These are phyloP conservation scores for Salvia hispanica DNA, from an alignment of 257 asterid genomes.

Conservation along the genomic window DNA sequence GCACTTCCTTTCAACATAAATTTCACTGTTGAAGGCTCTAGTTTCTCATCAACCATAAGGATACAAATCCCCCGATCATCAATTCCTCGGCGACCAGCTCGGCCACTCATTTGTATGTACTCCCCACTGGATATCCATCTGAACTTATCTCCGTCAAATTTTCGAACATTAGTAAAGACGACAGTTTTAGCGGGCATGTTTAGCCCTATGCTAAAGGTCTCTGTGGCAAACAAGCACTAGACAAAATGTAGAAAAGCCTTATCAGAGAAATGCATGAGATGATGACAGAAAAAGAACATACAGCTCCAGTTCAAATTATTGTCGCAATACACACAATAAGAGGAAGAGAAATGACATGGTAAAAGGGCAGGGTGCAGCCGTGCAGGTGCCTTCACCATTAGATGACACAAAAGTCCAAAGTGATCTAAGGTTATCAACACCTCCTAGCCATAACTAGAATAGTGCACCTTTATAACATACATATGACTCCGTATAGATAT, in stretches of 20 bases:
- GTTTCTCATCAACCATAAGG: constrained; percentile 98
- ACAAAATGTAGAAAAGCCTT: constrained; percentile 29
- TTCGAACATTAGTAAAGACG: constrained; percentile 95
- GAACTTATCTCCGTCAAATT: constrained; percentile 93
- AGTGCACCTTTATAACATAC: not conserved
- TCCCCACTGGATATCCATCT: constrained; percentile 99
- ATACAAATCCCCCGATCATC: constrained; percentile 98
- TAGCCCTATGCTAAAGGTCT: constrained; percentile 98
- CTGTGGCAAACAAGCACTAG: constrained; percentile 97
- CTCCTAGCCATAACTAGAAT: constrained; percentile 9
- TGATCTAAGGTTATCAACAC: not conserved
- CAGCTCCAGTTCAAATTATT: not conserved
- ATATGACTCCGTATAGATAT: not conserved
- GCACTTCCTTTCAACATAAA: constrained; percentile 93
- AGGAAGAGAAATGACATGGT: not conserved
- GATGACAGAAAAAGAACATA: not conserved
- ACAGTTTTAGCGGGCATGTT: constrained; percentile 99
- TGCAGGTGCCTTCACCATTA: constrained; percentile 5
- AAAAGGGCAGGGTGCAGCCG: constrained; percentile 7
- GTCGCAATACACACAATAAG: not conserved
- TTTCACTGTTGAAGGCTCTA: constrained; percentile 93
- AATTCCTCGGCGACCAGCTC: constrained; percentile 99
- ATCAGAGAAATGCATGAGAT: constrained; percentile 22
- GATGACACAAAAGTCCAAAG: constrained; percentile 12
- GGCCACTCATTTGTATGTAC: constrained; percentile 99